Evolutionary conservation across 768 basidiomycete genomes (phyloP).

Genomic region (Macrolepiota fuliginosa): DNA sequence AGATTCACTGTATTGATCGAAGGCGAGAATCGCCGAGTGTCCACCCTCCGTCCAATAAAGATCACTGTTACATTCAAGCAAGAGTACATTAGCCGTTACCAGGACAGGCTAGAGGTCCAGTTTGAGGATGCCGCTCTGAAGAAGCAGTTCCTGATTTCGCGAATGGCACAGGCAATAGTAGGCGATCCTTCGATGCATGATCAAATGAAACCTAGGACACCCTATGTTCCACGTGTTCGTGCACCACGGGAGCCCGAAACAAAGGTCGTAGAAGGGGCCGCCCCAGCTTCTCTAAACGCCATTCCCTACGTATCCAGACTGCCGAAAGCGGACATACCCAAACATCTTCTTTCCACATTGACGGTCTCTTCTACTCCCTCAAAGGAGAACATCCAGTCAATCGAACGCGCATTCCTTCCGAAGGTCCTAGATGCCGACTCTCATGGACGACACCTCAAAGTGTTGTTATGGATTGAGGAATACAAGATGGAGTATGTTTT

Average conservation of each 20-base stretch:
- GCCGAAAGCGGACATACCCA: slow-evolving; percentile 38
- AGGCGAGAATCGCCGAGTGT: slow-evolving; percentile 21
- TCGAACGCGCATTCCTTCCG: slow-evolving; percentile 40
- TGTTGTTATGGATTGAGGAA: slow-evolving; percentile 59
- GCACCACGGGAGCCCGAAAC: slow-evolving; percentile 29
- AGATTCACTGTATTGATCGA: slow-evolving; percentile 24
- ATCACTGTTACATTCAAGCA: slow-evolving; percentile 34
- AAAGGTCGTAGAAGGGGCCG: slow-evolving; percentile 38
- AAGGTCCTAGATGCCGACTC: slow-evolving; percentile 29
- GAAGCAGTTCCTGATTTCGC: slow-evolving; percentile 47
- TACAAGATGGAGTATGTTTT: slow-evolving; percentile 36
- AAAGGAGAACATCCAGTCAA: slow-evolving; percentile 25
- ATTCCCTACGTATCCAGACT: slow-evolving; percentile 41
- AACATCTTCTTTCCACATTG: slow-evolving; percentile 22
- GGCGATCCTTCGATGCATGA: slow-evolving; percentile 45
- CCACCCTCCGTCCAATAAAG: slow-evolving; percentile 19
- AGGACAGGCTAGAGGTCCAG: slow-evolving; percentile 50
- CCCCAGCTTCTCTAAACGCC: slow-evolving; percentile 36
- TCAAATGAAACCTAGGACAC: slow-evolving; percentile 38
- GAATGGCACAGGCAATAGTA: slow-evolving; percentile 40
- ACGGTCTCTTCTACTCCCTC: slow-evolving; percentile 27
- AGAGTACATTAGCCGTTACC: slow-evolving; percentile 42
- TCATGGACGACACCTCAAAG: slow-evolving; percentile 46
- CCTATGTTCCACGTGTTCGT: slow-evolving; percentile 42
- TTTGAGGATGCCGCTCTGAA: slow-evolving; percentile 44